Evolutionary conservation across 1,139 yeast genomes (phyloP).

Genomic region (Blastobotrys elegans): DNA sequence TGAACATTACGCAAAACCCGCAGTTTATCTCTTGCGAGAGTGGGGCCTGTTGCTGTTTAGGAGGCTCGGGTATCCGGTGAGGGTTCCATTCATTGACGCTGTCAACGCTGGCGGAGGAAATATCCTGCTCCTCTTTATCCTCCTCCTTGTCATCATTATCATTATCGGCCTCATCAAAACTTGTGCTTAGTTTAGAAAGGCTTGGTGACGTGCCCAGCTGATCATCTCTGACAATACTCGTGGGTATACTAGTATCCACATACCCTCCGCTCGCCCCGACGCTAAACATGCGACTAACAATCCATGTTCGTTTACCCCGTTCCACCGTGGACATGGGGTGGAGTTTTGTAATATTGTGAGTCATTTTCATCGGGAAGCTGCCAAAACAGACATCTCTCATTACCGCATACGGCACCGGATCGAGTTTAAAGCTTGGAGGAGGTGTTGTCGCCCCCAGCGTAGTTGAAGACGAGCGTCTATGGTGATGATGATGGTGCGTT

Average conservation of each 20-base stretch:
- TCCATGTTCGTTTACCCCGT: conserved; percentile 17
- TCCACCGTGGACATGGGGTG: conserved; percentile 22
- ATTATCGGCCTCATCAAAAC: no score
- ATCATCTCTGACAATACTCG: conserved; percentile 9
- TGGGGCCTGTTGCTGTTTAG: background rate
- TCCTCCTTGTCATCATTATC: background rate
- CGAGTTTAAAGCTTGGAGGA: conserved; percentile 3
- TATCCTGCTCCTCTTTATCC: background rate
- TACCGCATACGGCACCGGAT: conserved; percentile 17
- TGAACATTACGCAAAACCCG: conserved; percentile 25
- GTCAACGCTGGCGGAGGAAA: no score
- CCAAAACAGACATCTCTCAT: conserved; percentile 28
- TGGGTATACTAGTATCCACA: conserved; percentile 5
- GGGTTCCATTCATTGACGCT: background rate
- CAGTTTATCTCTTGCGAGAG: conserved; percentile 12
- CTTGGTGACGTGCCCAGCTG: background rate
- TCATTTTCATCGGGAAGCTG: conserved; percentile 23
- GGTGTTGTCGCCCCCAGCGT: background rate
- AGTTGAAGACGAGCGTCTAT: background rate
- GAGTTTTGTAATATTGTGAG: conserved; percentile 23
- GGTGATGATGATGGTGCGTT: background rate
- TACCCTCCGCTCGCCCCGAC: conserved; percentile 13
- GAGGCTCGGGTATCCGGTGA: no score
- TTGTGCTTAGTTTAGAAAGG: background rate
- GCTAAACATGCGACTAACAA: conserved; percentile 24